phyloP scores from a whole-genome alignment of 1,139 yeast species.

The Yamadazyma friedrichii region DNA sequence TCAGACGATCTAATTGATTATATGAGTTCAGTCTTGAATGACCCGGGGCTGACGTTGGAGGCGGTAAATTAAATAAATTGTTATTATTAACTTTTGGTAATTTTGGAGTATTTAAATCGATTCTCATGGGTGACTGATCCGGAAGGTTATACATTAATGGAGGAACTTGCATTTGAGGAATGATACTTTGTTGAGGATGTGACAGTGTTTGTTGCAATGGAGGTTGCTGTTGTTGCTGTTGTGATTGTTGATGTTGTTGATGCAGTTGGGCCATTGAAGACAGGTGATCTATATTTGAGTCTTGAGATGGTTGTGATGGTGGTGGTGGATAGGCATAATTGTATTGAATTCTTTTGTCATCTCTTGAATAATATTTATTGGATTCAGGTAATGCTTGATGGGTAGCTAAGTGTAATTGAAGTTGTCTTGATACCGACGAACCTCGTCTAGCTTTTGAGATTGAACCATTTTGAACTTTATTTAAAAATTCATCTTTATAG shows the following conservation, averaged over 20 bases:
- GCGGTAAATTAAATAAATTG: slow-evolving; percentile 34
- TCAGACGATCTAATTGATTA: slow-evolving; percentile 16
- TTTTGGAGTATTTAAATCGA: slow-evolving; percentile 30
- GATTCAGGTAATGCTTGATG: slow-evolving; percentile 66
- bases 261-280: slow-evolving; percentile 5
- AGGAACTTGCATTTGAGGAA: slow-evolving; percentile 16
- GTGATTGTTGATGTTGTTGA: slow-evolving; percentile 8
- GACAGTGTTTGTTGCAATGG: neutral
- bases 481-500: slow-evolving; percentile 79
- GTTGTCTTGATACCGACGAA: slow-evolving; percentile 72
- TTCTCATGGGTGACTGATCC: slow-evolving; percentile 32
- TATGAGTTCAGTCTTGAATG: slow-evolving; percentile 31
- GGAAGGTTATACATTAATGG: slow-evolving; percentile 16
- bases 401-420: slow-evolving; percentile 71
- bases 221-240: neutral
- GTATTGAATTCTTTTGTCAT: slow-evolving; percentile 13
- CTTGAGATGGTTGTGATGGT: neutral
- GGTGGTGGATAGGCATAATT: slow-evolving; percentile 6
- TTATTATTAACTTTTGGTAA: slow-evolving; percentile 33
- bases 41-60: slow-evolving; percentile 23
- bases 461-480: slow-evolving; percentile 73
- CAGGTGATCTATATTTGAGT: neutral
- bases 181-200: slow-evolving; percentile 7
- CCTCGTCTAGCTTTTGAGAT: slow-evolving; percentile 75
- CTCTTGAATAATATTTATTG: slow-evolving; percentile 27